Evolutionary conservation across 192 early-diverging fungal species (phyloP).

Genomic region (Coemansia reversa): DNA sequence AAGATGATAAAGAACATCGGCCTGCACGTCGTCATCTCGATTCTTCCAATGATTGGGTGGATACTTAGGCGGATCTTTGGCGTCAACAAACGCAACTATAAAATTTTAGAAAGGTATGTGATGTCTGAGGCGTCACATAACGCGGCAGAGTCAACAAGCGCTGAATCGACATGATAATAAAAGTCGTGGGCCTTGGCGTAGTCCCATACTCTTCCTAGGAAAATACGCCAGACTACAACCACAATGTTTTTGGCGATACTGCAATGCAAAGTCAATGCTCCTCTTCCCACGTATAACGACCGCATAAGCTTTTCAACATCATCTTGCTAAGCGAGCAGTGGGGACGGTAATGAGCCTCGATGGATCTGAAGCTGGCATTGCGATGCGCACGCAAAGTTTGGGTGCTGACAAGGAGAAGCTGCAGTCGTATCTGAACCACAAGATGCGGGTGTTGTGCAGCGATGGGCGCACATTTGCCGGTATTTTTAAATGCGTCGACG

Average conservation of each 20-base stretch:
- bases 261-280: no score
- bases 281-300: no score
- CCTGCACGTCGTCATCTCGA: slow-evolving; percentile 22
- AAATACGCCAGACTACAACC: no score
- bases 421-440: slow-evolving; percentile 35
- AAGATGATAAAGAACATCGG: slow-evolving; percentile 26
- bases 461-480: slow-evolving; percentile 41
- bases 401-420: slow-evolving; percentile 23
- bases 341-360: no score
- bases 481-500: slow-evolving; percentile 45
- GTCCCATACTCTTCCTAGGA: no score
- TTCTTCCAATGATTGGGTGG: slow-evolving; percentile 39
- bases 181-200: no score
- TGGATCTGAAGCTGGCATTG: no score
- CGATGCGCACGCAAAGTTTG: neutral
- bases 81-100: slow-evolving; percentile 47
- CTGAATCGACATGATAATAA: no score
- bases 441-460: slow-evolving; percentile 28
- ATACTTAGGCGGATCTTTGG: slow-evolving; percentile 24
- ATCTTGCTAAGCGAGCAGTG: no score
- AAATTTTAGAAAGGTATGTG: slow-evolving; percentile 27
- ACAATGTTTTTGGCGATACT: no score
- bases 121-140: slow-evolving; percentile 12
- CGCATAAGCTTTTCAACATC: no score
- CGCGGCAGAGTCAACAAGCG: neutral